A percentile compares a stretch with the other conserved stretches of the same genome.
Evolutionary conservation across 192 early-diverging fungal species (phyloP).

Genomic region (Entophlyctis luteolus): DNA sequence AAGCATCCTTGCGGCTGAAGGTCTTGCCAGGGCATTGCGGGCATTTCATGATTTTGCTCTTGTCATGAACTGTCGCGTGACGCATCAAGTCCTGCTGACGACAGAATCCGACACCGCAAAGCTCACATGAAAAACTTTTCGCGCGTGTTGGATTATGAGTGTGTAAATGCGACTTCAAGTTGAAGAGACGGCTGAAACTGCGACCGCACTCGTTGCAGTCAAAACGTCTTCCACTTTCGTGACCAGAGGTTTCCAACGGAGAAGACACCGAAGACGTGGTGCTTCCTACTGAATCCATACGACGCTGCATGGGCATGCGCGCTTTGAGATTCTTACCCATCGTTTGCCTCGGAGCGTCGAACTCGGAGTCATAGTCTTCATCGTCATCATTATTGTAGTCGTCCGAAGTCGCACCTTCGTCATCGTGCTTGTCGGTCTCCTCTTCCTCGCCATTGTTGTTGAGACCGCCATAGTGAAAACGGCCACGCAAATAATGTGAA

Average conservation of each 20-base stretch:
- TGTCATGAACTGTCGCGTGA: constrained; percentile 22
- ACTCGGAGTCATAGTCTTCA: background rate
- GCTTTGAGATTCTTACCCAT: no score
- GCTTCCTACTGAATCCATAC: background rate
- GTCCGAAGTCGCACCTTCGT: background rate
- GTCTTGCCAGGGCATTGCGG: constrained; percentile 13
- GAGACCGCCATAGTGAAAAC: no score
- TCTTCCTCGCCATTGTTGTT: background rate
- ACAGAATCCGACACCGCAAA: constrained; percentile 23
- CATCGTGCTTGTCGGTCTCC: background rate
- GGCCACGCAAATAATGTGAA: no score
- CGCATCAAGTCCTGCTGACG: constrained; percentile 19
- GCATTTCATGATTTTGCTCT: constrained; percentile 3
- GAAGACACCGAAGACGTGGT: background rate
- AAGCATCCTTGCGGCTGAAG: constrained; percentile 27
- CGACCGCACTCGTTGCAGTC: constrained; percentile 31
- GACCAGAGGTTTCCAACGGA: background rate
- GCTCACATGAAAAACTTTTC: constrained; percentile 6
- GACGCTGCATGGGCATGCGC: background rate
- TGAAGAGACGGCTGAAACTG: constrained; percentile 60
- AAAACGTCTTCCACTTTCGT: constrained; percentile 25
- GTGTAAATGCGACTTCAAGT: constrained; percentile 59
- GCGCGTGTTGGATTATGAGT: constrained; percentile 36
- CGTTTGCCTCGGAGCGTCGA: background rate
- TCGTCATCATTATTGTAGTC: background rate